These are phyloP conservation scores for Psidium friedrichsthalianum DNA, from an alignment of 345 rosid genomes.

Conservation along the genomic window DNA sequence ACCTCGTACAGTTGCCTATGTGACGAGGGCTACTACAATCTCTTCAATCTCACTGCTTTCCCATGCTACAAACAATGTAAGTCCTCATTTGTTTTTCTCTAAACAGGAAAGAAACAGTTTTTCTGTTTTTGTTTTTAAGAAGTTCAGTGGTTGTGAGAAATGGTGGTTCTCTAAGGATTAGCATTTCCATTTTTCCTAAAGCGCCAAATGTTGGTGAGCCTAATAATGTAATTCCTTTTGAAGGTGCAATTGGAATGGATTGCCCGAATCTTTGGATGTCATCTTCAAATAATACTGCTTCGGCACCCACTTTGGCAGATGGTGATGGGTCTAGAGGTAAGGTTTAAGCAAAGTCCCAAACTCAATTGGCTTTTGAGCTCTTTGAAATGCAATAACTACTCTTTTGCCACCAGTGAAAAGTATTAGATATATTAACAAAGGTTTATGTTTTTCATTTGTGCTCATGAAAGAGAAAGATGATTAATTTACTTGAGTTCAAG, in stretches of 20 bases:
- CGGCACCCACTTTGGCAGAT: slow-evolving; percentile 21
- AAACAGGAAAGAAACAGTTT: background rate
- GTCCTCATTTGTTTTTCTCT: slow-evolving; percentile 1
- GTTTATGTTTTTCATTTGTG: background rate
- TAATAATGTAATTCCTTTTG: background rate
- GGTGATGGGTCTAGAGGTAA: slow-evolving; percentile 35
- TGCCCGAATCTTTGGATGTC: slow-evolving; percentile 50
- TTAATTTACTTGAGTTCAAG: background rate
- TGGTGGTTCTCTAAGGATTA: background rate
- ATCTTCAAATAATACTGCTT: slow-evolving; percentile 16
- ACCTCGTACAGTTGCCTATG: slow-evolving; percentile 44
- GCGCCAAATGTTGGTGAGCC: background rate
- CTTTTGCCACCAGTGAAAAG: background rate
- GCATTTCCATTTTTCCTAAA: background rate
- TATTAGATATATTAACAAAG: background rate
- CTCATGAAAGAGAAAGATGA: background rate
- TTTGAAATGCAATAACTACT: background rate
- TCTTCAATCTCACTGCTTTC: slow-evolving; percentile 47
- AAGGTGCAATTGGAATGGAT: slow-evolving; percentile 80
- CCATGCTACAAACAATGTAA: slow-evolving; percentile 72
- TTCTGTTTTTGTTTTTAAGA: background rate
- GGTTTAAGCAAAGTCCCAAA: background rate
- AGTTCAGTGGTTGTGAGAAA: background rate
- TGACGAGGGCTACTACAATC: slow-evolving; percentile 48
- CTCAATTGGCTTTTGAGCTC: background rate